phyloP scores from a whole-genome alignment of 2,329 filamentous ascomycete genomes.

The Venturiaceae sp. region DNA sequence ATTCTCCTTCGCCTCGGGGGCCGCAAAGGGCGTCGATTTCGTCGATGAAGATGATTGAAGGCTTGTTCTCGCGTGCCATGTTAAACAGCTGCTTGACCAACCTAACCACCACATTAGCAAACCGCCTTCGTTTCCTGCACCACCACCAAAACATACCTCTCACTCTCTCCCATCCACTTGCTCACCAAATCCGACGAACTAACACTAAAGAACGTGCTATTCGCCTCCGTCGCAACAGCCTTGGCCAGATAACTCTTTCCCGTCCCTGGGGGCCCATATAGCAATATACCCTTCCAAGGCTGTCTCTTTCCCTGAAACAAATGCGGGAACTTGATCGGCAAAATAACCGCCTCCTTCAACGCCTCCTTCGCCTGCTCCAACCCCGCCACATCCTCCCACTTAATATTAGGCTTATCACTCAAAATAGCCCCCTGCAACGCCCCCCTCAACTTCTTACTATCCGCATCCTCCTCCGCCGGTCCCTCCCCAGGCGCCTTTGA shows the following conservation, averaged over 20 bases:
- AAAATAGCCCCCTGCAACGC: conserved; percentile 87
- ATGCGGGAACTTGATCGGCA: conserved; percentile 97
- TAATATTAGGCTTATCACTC: conserved; percentile 89
- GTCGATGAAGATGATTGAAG: conserved; percentile 97
- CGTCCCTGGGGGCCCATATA: conserved; percentile 93
- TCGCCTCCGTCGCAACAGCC: conserved; percentile 94
- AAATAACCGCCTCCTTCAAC: conserved; percentile 90
- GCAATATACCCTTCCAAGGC: conserved; percentile 94
- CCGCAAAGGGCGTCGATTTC: conserved; percentile 96
- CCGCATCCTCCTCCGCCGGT: conserved; percentile 70
- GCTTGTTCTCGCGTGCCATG: conserved; percentile 96
- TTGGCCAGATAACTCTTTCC: conserved; percentile 98
- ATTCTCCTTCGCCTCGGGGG: conserved; percentile 87
- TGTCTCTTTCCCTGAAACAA: conserved; percentile 92
- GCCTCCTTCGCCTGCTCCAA: conserved; percentile 92
- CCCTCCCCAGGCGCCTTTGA: conserved; percentile 42
- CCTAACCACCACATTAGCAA: conserved; percentile 36
- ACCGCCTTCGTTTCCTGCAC: background rate
- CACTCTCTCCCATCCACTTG: conserved; percentile 99
- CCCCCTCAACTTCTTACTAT: conserved; percentile 88
- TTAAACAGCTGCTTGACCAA: conserved; percentile 94
- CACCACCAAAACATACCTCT: conserved; percentile 60
- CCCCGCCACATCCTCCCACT: conserved; percentile 97
- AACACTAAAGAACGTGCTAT: conserved; percentile 98
- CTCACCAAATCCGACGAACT: conserved; percentile 94